Conservation (phyloP, 1,284 basidiomycete species). For the Papiliotrema nemorosa region DNA sequence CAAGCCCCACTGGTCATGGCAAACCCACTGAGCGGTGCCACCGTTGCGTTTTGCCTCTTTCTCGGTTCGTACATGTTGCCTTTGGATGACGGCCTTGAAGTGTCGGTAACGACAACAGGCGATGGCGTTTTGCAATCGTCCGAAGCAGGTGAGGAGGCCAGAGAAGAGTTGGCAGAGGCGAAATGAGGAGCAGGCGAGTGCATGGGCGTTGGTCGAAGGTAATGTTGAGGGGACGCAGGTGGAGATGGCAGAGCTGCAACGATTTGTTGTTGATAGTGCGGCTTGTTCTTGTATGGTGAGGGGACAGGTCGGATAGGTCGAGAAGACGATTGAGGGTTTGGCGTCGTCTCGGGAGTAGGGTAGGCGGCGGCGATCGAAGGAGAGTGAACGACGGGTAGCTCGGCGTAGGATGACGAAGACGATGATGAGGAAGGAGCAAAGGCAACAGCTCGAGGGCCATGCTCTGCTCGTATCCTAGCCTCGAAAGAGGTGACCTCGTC, state of each 20-base stretch:
- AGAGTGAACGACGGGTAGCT: slow-evolving; percentile 3
- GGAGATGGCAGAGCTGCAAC: slow-evolving; percentile 26
- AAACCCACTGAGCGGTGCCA: neutral
- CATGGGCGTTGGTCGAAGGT: slow-evolving; percentile 6
- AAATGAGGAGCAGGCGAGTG: slow-evolving; percentile 26
- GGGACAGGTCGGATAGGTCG: slow-evolving; percentile 38
- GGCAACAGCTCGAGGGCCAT: slow-evolving; percentile 28
- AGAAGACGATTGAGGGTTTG: slow-evolving; percentile 22
- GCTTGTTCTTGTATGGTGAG: slow-evolving; percentile 31
- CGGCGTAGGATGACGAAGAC: slow-evolving; percentile 16
- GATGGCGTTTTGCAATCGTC: slow-evolving; percentile 49
- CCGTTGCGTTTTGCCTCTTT: neutral
- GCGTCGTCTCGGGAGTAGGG: slow-evolving; percentile 46
- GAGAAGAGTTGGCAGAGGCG: slow-evolving; percentile 38
- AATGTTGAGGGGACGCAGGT: slow-evolving; percentile 30
- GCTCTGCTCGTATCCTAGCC: slow-evolving; percentile 32
- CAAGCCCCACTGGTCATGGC: slow-evolving; percentile 7
- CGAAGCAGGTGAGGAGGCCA: slow-evolving; percentile 42
- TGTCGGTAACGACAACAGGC: slow-evolving; percentile 31
- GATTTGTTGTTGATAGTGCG: slow-evolving; percentile 17
- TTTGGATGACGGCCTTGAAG: slow-evolving; percentile 1
- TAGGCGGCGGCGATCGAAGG: slow-evolving; percentile 19
- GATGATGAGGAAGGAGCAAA: slow-evolving; percentile 15
- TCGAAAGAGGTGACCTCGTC: slow-evolving; percentile 44
- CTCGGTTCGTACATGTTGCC: neutral